phyloP scores from a whole-genome alignment of 2,329 filamentous ascomycete species.

The Phyllosticta citriasiana region DNA sequence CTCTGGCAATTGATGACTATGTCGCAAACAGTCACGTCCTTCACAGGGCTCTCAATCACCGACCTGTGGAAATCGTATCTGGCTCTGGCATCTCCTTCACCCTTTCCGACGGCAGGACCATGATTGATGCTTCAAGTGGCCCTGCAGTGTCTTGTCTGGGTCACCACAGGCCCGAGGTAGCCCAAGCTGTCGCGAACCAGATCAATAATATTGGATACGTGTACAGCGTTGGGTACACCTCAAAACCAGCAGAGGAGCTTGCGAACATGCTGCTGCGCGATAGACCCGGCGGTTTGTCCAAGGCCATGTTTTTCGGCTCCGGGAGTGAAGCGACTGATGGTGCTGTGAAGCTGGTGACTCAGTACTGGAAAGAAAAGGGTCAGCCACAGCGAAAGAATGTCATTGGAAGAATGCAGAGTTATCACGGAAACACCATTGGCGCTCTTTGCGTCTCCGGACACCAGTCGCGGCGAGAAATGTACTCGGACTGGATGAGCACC shows the following conservation, averaged over 20 bases:
- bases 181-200: conserved; percentile 4
- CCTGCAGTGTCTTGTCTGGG: conserved; percentile 13
- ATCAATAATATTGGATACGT: conserved; percentile 9
- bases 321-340: conserved; percentile 37
- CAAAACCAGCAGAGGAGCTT: conserved; percentile 5
- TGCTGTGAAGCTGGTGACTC: conserved; percentile 39
- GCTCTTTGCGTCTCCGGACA: conserved; percentile 34
- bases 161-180: conserved; percentile 9
- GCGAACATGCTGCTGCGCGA: conserved; percentile 4
- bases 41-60: conserved; percentile 1
- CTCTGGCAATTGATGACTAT: background rate
- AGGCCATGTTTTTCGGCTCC: conserved; percentile 8
- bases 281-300: conserved; percentile 4
- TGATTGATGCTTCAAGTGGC: conserved; percentile 13
- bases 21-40: conserved; percentile 3
- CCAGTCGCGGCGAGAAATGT: conserved; percentile 24
- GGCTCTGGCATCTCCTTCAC: conserved; percentile 7
- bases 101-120: conserved; percentile 8
- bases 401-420: conserved; percentile 37
- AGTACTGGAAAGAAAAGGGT: conserved; percentile 36
- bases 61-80: conserved; percentile 1
- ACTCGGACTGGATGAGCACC: conserved; percentile 21
- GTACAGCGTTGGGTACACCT: conserved; percentile 9
- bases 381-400: conserved; percentile 27
- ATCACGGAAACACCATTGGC: conserved; percentile 43